Evolutionary conservation across 805 yeast genomes (phyloP), one percentile per base, ranked within the genome.

Genomic region (Kregervanrija fluxuum): DNA sequence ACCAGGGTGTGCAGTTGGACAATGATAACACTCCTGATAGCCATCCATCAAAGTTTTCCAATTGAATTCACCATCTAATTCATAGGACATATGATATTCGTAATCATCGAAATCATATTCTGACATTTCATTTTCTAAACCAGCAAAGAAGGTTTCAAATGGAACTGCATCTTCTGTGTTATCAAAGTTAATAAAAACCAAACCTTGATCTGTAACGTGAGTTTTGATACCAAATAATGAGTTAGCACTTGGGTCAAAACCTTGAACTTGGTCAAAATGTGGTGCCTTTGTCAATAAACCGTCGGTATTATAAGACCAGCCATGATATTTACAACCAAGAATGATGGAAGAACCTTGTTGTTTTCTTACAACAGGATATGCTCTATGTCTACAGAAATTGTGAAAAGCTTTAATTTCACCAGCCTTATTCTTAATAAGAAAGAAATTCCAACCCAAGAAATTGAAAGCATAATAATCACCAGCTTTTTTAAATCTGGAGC

Each of bases 21-120:
- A 78, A 58, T 78, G 84, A 62, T 78, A 78, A 53, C 83, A 78
- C 61, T 78, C 83, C 63, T 78, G 82, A 61, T 78, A 78, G 8
- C 84, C 82, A 53, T 78, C 83, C 81, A 78, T 77, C 48, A 78
- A 66, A 4, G 83, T 78, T 54, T 78, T 78, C 83, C 84, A 78
- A 64, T 78, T 78, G 66, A 78, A 78, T 54, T 74, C 65, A 41
- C 84, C 83, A 51, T 77, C 81, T 38, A 78, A 67, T 56, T 78
- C 82, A 52, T 77, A 78, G 12, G 80, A 73, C 82, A 77, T 76
- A 61, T 78, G 77, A 62, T 77, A 78, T 51, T 78, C 82, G 53
- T 78, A 78, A 57, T 78, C 82, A 30, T 67, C 61, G 54, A 78
- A 78, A 56, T 78, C 83, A 55, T 67, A 78, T 59, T 77, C 84